Evolutionary conservation across 2,329 filamentous ascomycete species (phyloP).

Genomic region (Calonectria multiphialidica): DNA sequence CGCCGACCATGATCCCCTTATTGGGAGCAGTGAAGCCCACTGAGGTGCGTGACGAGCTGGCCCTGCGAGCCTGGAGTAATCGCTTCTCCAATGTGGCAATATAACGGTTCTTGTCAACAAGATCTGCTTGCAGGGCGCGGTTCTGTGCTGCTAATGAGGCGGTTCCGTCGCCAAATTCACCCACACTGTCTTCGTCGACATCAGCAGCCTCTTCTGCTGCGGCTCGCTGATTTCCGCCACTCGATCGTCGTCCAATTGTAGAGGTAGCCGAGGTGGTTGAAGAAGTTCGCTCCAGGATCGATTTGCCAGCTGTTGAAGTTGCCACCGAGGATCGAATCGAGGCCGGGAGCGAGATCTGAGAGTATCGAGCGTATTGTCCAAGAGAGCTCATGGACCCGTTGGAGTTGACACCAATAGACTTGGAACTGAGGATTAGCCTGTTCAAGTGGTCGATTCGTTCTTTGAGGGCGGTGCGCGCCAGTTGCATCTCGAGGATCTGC

Average conservation of each 20-base stretch:
- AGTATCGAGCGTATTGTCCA: conserved; percentile 72
- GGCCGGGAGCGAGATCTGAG: conserved; percentile 65
- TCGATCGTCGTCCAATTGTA: conserved; percentile 68
- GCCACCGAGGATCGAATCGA: conserved; percentile 79
- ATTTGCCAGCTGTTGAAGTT: conserved; percentile 65
- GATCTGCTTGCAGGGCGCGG: conserved; percentile 90
- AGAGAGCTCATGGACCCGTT: conserved; percentile 79
- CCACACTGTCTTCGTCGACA: conserved; percentile 76
- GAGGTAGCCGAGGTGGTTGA: conserved; percentile 76
- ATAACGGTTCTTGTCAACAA: conserved; percentile 97
- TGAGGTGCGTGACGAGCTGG: conserved; percentile 90
- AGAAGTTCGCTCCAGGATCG: conserved; percentile 71
- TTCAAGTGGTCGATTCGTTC: conserved; percentile 98
- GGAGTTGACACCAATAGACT: conserved; percentile 92
- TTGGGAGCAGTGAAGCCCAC: conserved; percentile 74
- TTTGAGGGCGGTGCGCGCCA: conserved; percentile 94
- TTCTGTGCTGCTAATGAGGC: conserved; percentile 89
- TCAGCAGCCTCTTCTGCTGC: conserved; percentile 60
- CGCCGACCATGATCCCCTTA: conserved; percentile 77
- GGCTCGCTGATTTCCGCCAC: conserved; percentile 53
- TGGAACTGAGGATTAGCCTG: conserved; percentile 92
- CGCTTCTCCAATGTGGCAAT: conserved; percentile 94
- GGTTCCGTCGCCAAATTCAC: conserved; percentile 87
- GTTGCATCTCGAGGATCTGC: conserved; percentile 98
- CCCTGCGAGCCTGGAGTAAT: conserved; percentile 87